These are phyloP conservation scores for Saccharomyces pastorianus DNA, from an alignment of 1,139 yeast species.

Conservation along the genomic window DNA sequence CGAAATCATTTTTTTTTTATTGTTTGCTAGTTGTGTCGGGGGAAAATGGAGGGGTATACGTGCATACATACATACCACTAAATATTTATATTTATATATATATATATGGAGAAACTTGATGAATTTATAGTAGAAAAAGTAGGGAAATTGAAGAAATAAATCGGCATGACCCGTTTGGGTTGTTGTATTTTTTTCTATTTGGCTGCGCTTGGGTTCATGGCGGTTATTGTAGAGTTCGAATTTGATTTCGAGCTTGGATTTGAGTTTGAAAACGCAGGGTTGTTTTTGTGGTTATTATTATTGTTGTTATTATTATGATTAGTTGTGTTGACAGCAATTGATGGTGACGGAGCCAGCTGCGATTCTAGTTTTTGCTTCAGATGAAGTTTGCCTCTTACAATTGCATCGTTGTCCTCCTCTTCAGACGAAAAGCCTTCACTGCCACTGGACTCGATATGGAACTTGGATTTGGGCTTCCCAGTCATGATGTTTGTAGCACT, in stretches of 20 bases:
- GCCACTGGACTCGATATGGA: constrained; percentile 23
- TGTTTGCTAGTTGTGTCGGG: neutral
- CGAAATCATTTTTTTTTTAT: neutral
- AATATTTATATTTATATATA: neutral
- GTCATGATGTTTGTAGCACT: neutral
- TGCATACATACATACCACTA: neutral
- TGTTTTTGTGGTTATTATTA: too few relatives aligned
- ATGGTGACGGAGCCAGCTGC: neutral
- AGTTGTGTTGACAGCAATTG: neutral
- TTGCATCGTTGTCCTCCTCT: constrained; percentile 13
- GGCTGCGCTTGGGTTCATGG: neutral
- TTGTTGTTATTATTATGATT: neutral
- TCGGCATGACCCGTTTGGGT: neutral
- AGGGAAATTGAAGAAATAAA: neutral
- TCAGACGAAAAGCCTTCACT: constrained; percentile 23
- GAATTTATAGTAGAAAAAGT: neutral
- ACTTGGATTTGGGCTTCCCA: constrained; percentile 8
- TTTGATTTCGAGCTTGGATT: constrained; percentile 3
- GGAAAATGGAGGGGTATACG: neutral
- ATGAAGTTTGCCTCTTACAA: constrained; percentile 2
- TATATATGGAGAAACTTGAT: neutral
- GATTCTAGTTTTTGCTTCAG: constrained; percentile 1
- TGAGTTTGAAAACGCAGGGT: neutral
- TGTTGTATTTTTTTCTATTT: neutral
- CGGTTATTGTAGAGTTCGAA: constrained; percentile 5